Percentiles rank a stretch among this genome's conserved stretches.
phyloP scores from a whole-genome alignment of 306 rosid species.

The Lathyrus oleraceus region DNA sequence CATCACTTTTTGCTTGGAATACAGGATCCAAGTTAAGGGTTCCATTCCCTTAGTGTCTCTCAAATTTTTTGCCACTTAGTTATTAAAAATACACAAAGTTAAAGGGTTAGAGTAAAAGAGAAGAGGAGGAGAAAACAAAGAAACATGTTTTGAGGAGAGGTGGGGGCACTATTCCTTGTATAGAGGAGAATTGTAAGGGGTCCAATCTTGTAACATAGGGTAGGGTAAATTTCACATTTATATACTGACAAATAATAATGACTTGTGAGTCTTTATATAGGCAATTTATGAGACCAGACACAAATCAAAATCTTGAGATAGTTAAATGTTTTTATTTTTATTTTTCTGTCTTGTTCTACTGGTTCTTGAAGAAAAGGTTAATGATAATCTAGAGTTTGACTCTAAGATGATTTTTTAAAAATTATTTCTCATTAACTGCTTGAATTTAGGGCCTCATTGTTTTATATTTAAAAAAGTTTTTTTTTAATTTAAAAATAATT shows the following conservation, averaged over 20 bases:
- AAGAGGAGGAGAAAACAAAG: constrained; percentile 1
- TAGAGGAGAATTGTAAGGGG: neutral
- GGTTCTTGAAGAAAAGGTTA: no score
- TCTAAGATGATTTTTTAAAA: no score
- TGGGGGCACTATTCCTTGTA: constrained; percentile 26
- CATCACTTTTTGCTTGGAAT: constrained; percentile 41
- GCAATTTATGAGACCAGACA: constrained; percentile 21
- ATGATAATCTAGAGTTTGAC: no score
- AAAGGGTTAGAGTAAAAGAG: neutral
- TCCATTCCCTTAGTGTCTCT: constrained; percentile 30
- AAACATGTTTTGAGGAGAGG: constrained; percentile 10
- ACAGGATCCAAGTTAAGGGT: constrained; percentile 42
- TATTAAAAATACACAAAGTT: no score
- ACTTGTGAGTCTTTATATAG: constrained; percentile 8
- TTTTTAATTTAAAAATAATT: no score
- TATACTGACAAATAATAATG: constrained; percentile 28
- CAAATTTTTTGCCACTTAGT: neutral
- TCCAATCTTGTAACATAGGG: constrained; percentile 10
- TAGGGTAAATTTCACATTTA: constrained; percentile 25
- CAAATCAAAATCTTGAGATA: neutral
- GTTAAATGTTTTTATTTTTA: neutral
- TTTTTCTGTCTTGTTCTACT: no score
- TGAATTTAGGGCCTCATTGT: no score
- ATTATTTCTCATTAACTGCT: no score
- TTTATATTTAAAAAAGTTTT: no score